Base-by-base conservation (phyloP, 306 rosid species). In the Cotoneaster glaucophyllus region DNA sequence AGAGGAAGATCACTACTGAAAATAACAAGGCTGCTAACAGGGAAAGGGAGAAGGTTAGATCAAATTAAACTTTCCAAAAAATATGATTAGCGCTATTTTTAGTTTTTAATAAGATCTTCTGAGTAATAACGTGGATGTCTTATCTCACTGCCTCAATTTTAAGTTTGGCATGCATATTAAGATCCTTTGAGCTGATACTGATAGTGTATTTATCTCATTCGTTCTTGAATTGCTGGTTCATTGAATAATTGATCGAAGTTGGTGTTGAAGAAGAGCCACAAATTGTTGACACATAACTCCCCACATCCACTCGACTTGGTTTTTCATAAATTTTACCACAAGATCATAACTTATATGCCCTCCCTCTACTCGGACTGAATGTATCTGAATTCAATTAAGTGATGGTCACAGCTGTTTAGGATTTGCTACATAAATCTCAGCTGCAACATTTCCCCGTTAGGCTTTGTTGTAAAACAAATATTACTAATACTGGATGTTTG, bases 11-110 rank as follows among this genome's bases (percentile, higher is more conserved):
- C 13, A 24, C 79, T 6, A 70, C 64, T 75, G 89, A 83, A 24
- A 83, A 37, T 53, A 82, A 80, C 77, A 83, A 48, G 71, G 50
- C 79, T 24, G 25, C 83, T 11, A 80, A 86, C 70, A 86, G 81
- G 77, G 83, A 85, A 73, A 86, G 79, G 69, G 89, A 74, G 77
- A 86, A 86, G 89, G 89, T 85, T 34, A 69, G 77, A 63, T 13
- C 53, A 26, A 29, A 14, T 37, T 50, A 57, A 8, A 58, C 6
- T 8, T 53, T 41, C 15, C 3, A 25, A 29, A 67, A 61, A 1
- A 28, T 4, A 29, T 74, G 31, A 5, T 3, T 17, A 8, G 6
- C 62, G 1, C 62, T 8, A 15, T 67, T 73, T 28, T 39, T n/a
- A 15, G 45, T 32, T 73, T 67, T 6, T 15, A n/a, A 18, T 18